Evolutionary conservation across 2,329 filamentous ascomycete genomes (phyloP).

Genomic region (Gnomoniopsis sp.): DNA sequence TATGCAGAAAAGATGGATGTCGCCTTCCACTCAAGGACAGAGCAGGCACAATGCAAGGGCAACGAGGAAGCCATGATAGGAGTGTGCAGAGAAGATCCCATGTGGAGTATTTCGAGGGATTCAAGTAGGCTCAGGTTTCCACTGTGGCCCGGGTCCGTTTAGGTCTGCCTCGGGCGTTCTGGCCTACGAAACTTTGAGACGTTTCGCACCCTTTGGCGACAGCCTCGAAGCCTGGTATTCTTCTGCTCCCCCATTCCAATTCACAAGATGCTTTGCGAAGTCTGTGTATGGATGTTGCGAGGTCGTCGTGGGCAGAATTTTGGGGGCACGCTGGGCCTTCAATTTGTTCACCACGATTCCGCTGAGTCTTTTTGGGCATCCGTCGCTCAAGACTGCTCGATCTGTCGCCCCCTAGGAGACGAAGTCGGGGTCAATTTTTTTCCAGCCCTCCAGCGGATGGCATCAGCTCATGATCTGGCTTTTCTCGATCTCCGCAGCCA

Average conservation of each 20-base stretch:
- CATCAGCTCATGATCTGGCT: neutral
- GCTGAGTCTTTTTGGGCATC: conserved; percentile 2
- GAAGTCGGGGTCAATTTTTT: neutral
- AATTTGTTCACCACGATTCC: conserved; percentile 3
- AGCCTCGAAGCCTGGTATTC: neutral
- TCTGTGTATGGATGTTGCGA: conserved; percentile 1
- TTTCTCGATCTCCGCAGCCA: neutral
- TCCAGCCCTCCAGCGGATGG: neutral
- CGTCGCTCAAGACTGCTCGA: neutral
- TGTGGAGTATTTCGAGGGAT: too few relatives aligned
- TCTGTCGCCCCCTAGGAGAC: neutral
- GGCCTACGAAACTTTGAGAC: too few relatives aligned
- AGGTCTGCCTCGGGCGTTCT: too few relatives aligned
- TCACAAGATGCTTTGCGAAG: conserved; percentile 1
- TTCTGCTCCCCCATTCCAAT: neutral
- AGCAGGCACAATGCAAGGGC: too few relatives aligned
- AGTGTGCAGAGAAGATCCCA: too few relatives aligned
- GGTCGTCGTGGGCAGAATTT: neutral
- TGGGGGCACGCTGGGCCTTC: neutral
- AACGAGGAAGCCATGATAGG: too few relatives aligned
- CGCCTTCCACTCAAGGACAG: too few relatives aligned
- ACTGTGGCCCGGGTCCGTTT: too few relatives aligned
- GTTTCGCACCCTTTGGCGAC: too few relatives aligned
- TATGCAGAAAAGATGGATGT: too few relatives aligned
- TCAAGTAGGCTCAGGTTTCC: too few relatives aligned